phyloP scores from a whole-genome alignment of 1,139 yeast genomes.

The Eremothecium cymbalariae region DNA sequence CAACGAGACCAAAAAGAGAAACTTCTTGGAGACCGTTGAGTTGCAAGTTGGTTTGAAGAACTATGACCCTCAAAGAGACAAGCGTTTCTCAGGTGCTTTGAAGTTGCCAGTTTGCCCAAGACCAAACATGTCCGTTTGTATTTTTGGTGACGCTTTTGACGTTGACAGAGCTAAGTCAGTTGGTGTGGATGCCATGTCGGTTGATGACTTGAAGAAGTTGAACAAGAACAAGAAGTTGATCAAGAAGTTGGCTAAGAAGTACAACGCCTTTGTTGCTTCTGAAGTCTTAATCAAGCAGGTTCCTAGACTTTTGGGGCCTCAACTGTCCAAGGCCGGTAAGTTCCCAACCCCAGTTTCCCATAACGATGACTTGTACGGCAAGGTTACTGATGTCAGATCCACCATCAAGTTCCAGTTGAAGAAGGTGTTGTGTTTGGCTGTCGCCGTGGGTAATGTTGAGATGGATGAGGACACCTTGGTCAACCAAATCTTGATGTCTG shows the following conservation, averaged over 20 bases:
- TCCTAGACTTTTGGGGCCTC: slow-evolving; percentile 99
- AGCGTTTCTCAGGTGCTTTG: slow-evolving; percentile 99
- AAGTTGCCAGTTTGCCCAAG: slow-evolving; percentile 99
- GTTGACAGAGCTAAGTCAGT: slow-evolving; percentile 99
- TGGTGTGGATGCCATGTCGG: slow-evolving; percentile 99
- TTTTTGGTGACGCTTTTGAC: slow-evolving; percentile 99
- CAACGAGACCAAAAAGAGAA: slow-evolving; percentile 97
- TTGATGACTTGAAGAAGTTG: slow-evolving; percentile 98
- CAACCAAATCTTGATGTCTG: slow-evolving; percentile 97
- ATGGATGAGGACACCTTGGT: slow-evolving; percentile 96
- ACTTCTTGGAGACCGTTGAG: slow-evolving; percentile 99
- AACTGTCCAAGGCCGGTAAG: slow-evolving; percentile 99
- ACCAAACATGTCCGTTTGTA: slow-evolving; percentile 99
- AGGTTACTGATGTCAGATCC: slow-evolving; percentile 96
- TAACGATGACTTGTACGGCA: slow-evolving; percentile 93
- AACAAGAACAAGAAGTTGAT: slow-evolving; percentile 99
- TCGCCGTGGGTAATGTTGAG: slow-evolving; percentile 96
- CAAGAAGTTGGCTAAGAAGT: slow-evolving; percentile 99
- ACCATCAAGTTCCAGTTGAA: slow-evolving; percentile 99
- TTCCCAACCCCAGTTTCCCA: slow-evolving; percentile 99
- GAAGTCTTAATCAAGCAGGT: slow-evolving; percentile 99
- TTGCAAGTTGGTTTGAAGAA: slow-evolving; percentile 99
- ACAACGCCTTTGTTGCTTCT: slow-evolving; percentile 99
- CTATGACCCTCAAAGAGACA: slow-evolving; percentile 99
- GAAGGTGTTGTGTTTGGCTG: slow-evolving; percentile 91